Evolutionary conservation across 2,329 filamentous ascomycete genomes (phyloP).

Genomic region (Ceratocystis lukuohia): DNA sequence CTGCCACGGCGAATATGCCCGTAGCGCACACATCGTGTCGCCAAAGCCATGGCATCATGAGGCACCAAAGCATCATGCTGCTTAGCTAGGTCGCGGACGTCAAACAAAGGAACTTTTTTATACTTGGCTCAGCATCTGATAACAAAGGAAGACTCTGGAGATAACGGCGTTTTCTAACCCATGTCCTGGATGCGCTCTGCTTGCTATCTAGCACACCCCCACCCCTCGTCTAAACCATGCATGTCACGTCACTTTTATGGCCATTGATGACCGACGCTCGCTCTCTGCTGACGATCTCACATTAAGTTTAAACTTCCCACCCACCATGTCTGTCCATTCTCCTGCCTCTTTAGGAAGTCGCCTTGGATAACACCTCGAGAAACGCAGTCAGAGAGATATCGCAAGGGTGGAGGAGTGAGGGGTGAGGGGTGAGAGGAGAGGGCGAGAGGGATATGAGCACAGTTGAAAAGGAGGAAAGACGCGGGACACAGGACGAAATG

Average conservation of each 20-base stretch:
- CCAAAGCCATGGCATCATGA: neutral
- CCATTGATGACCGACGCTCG: no score
- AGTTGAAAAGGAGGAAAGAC: neutral
- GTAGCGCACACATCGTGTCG: neutral
- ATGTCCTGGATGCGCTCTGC: neutral
- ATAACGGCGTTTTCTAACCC: neutral
- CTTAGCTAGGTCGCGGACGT: neutral
- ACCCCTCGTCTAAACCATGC: neutral
- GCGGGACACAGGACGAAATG: neutral
- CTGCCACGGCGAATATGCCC: neutral
- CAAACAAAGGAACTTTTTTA: neutral
- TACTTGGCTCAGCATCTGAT: neutral
- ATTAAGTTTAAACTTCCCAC: neutral
- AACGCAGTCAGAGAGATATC: neutral
- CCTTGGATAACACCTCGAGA: neutral
- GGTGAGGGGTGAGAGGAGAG: neutral
- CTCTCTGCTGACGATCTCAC: neutral
- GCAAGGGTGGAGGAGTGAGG: neutral
- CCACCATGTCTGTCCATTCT: neutral
- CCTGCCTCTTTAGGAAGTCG: constrained; percentile 18
- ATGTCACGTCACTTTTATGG: neutral
- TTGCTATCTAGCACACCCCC: neutral
- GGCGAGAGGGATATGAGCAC: neutral
- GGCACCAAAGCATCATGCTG: neutral
- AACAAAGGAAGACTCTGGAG: neutral